These are phyloP conservation scores for Cyclotella sp. DNA, from an alignment of 108 stramenopile genomes.

Conservation along the genomic window DNA sequence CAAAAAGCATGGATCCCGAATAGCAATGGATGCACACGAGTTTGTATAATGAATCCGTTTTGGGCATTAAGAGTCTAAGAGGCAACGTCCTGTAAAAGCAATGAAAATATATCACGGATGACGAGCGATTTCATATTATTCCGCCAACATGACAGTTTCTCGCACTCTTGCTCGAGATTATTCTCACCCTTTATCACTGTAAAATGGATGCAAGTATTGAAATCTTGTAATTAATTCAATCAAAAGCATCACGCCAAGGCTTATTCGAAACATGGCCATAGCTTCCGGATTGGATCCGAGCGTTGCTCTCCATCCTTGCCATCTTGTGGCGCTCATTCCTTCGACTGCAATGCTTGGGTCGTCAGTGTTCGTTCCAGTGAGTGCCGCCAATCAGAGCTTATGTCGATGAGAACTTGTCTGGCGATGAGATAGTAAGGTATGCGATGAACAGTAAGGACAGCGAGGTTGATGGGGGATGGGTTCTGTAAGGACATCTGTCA, in stretches of 20 bases:
- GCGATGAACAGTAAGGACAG: too few relatives aligned
- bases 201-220: constrained; percentile 81
- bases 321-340: constrained; percentile 1
- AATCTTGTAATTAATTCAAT: constrained; percentile 71
- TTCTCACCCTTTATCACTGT: constrained; percentile 79
- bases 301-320: constrained; percentile 35
- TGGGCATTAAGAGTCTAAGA: constrained; percentile 62
- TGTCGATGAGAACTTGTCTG: too few relatives aligned
- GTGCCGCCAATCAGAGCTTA: too few relatives aligned
- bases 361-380: too few relatives aligned
- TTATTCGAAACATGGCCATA: constrained; percentile 77
- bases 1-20: constrained; percentile 67
- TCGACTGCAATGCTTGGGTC: too few relatives aligned
- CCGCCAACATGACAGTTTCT: neutral
- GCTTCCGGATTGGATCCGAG: constrained; percentile 65
- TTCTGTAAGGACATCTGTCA: too few relatives aligned
- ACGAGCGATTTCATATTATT: neutral
- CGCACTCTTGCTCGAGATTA: neutral
- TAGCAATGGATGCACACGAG: constrained; percentile 75
- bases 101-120: neutral
- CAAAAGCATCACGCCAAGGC: constrained; percentile 64
- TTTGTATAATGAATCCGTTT: constrained; percentile 75
- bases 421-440: too few relatives aligned
- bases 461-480: too few relatives aligned
- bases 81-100: constrained; percentile 64